Conservation (phyloP, 2,329 filamentous ascomycete genomes). For the Colletotrichum liaoningense region DNA sequence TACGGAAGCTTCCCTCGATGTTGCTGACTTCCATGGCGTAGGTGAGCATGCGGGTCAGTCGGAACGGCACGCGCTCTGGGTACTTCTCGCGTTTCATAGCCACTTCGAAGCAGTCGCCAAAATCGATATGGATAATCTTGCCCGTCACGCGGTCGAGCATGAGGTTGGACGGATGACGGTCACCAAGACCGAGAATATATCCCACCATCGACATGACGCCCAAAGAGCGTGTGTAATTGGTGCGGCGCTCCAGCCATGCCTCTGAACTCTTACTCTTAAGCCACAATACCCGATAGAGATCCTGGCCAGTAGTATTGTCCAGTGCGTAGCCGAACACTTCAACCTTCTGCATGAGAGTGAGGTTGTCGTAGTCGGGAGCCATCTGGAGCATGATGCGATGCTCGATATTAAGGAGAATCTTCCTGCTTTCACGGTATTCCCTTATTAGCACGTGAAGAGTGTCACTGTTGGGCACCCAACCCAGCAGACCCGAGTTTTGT, state of each 20-base stretch:
- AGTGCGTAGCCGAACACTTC: constrained; percentile 99
- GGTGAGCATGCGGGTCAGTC: constrained; percentile 97
- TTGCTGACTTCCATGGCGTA: constrained; percentile 99
- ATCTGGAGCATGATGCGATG: constrained; percentile 99
- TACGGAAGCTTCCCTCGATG: constrained; percentile 97
- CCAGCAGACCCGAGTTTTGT: constrained; percentile 93
- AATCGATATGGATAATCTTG: constrained; percentile 98
- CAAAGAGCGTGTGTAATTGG: constrained; percentile 97
- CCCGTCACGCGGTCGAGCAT: constrained; percentile 97
- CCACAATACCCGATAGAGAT: constrained; percentile 97
- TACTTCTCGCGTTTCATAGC: constrained; percentile 99
- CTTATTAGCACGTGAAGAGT: constrained; percentile 96
- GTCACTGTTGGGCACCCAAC: constrained; percentile 98
- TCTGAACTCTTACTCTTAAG: constrained; percentile 98
- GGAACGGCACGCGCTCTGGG: constrained; percentile 96
- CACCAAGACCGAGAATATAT: constrained; percentile 96
- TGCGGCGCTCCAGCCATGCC: constrained; percentile 95
- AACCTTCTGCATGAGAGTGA: constrained; percentile 99
- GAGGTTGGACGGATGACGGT: constrained; percentile 96
- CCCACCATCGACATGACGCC: constrained; percentile 99
- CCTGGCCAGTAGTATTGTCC: constrained; percentile 98
- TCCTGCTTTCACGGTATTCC: constrained; percentile 95
- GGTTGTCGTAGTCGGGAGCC: constrained; percentile 98
- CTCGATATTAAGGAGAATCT: constrained; percentile 98
- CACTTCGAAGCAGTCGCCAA: constrained; percentile 99